phyloP scores from a whole-genome alignment of 129 eudicot species.

The Scalesia atractyloides region DNA sequence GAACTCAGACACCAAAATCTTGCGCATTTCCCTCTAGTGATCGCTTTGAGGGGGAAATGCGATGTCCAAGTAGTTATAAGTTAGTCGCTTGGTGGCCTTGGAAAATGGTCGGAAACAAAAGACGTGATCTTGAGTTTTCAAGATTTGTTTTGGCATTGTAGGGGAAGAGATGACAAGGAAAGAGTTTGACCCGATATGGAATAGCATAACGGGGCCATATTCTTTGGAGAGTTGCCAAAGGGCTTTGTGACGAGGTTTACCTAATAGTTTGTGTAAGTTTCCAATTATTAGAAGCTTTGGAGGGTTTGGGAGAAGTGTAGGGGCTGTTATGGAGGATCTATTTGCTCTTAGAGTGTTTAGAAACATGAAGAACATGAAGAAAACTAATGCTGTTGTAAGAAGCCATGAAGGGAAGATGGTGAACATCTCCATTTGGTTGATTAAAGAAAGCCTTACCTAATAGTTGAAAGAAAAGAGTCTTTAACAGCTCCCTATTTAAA shows the following conservation, averaged over 20 bases:
- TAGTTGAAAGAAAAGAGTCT: too few relatives aligned
- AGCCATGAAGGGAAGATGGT: constrained; percentile 21
- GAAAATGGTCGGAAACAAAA: constrained; percentile 9
- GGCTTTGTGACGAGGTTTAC: constrained; percentile 12
- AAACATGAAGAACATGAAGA: neutral
- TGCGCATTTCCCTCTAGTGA: constrained; percentile 23
- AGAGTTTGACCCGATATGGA: constrained; percentile 16
- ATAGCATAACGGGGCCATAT: constrained; percentile 19
- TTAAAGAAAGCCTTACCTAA: too few relatives aligned
- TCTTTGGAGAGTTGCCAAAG: constrained; percentile 26
- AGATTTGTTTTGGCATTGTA: constrained; percentile 26
- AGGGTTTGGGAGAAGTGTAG: constrained; percentile 20
- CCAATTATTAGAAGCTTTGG: constrained; percentile 22
- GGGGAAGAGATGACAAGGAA: constrained; percentile 23
- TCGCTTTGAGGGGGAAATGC: constrained; percentile 9
- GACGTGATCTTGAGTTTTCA: constrained; percentile 26
- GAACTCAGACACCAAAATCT: constrained; percentile 26
- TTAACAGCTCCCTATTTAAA: too few relatives aligned
- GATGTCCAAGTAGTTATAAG: constrained; percentile 19
- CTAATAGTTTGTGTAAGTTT: constrained; percentile 23
- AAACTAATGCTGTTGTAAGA: neutral
- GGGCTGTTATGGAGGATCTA: neutral
- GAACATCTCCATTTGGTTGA: neutral
- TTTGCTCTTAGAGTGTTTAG: neutral
- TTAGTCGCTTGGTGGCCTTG: constrained; percentile 1